Evolutionary conservation across 495 filamentous ascomycete genomes (phyloP), one percentile per base, ranked within the genome.

Genomic region (Neurospora pannonica): DNA sequence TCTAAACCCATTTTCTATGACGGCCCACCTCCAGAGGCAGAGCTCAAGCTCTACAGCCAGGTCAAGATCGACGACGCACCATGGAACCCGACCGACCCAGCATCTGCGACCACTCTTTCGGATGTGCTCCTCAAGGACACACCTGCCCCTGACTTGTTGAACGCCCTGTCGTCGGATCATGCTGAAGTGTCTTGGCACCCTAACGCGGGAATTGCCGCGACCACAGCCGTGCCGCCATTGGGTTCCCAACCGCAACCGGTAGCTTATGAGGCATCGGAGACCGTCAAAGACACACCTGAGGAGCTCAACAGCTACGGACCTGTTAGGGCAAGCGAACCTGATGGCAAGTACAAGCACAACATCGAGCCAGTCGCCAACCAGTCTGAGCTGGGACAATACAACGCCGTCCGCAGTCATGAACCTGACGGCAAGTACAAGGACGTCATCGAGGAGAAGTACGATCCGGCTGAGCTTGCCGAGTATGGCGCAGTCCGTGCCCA

Each of bases 21-120:
- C 62, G 82, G 81, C 0, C 76, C 78, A 8, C 84, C 80, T 7
- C 79, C 81, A 5, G 76, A 76, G 15, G 76, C 78, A 10, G 85
- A 86, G 78, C 80, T 85, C 37, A 80, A 80, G 36, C 77, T 79
- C 48, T 85, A 85, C 67, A 73, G 71, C 6, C 75, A 82, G 39
- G 74, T 78, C 67, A 75, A 82, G 13, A 75, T 83, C 48, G 79
- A 84, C 46, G 71, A 80, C 13, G 71, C 74, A 39, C 77, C 75
- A 11, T 77, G 76, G 75, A 60, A 78, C 15, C 38, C 48, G 15
- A 36, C 31, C 60, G 67, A 21, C 5, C 13, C 34, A 1, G 28
- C 75, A 9, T 71, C 73, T 19, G 48, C 46, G 15, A 34, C 5
- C 7, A 73, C 37, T 13, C 71, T 24, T 11, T 37, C 75, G 0